Base-by-base conservation (phyloP, 1,284 basidiomycete species). In the Fereydounia khargensis region DNA sequence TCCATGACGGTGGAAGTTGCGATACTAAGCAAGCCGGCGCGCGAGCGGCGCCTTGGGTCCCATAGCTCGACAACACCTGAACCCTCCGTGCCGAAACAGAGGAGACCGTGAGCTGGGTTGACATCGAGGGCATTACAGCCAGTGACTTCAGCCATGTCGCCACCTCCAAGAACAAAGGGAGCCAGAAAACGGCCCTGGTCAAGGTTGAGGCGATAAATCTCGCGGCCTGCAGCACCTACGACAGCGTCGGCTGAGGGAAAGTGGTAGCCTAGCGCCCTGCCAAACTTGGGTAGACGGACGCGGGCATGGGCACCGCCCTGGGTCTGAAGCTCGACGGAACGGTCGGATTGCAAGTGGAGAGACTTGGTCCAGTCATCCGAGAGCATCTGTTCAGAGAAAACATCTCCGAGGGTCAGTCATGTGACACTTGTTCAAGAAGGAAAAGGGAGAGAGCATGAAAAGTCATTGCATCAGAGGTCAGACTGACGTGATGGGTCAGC, bases 321-420 rank as follows among this genome's bases (percentile, higher is more conserved):
- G 0, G 89, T 91, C 75, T 99, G 95, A 4, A 99, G 81, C 73
- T 92, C 89, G 40, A 98, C 77, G 6, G 89, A 89, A n/a, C 95
- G 85, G 79, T 98, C 92, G 38, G 87, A 86, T 82, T 98, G 95
- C 1, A 99, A 82, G 73, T 95, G 92, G 48, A 97, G 82, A n/a
- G 88, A 87, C 78, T 99, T 98, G 14, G 94, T 98, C 95, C 95
- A 99, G 80, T 99, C 95, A 73, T 91, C 87, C 1, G 92, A 96
- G 9, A 99, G 82, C 71, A 92, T 87, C 91, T 95, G 76, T 10
- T n/a, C n/a, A n/a, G n/a, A n/a, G n/a, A n/a, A n/a, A n/a, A n/a
- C n/a, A n/a, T n/a, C n/a, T n/a, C n/a, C n/a, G n/a, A n/a, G n/a
- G n/a, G n/a, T n/a, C n/a, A n/a, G n/a, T n/a, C n/a, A n/a, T n/a